These are phyloP conservation scores for Solanum aculeatissimum DNA, from an alignment of 305 asterid species.

Conservation along the genomic window DNA sequence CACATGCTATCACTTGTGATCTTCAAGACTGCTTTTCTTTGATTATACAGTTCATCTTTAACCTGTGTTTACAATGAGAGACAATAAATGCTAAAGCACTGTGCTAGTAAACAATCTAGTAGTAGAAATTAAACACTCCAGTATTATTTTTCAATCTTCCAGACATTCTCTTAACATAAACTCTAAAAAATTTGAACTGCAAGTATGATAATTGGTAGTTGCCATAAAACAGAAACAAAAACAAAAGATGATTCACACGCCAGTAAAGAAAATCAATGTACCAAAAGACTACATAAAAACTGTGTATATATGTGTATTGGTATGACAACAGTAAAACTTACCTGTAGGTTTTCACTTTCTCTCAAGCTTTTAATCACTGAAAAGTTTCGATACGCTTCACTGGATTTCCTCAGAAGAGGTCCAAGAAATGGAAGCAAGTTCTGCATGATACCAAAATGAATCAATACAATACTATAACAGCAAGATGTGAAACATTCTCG, in stretches of 20 bases:
- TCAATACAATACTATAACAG: background rate
- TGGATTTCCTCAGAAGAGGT: constrained; percentile 85
- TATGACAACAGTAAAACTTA: constrained; percentile 4
- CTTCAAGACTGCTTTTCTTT: constrained; percentile 61
- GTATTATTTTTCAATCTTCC: background rate
- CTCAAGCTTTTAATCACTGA: constrained; percentile 81
- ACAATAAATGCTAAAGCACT: background rate
- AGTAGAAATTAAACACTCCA: background rate
- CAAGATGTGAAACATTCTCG: background rate
- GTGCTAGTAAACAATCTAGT: background rate
- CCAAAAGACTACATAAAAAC: background rate
- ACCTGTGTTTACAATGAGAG: constrained; percentile 27
- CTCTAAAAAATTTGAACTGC: background rate
- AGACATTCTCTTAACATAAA: background rate
- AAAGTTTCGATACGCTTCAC: constrained; percentile 76
- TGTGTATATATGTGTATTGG: background rate
- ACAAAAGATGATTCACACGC: background rate
- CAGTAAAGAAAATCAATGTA: background rate
- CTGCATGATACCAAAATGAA: constrained; percentile 33
- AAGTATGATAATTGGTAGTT: background rate
- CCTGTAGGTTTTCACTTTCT: constrained; percentile 93
- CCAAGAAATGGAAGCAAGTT: constrained; percentile 88
- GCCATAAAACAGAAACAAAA: background rate
- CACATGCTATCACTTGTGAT: constrained; percentile 82
- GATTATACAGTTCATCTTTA: constrained; percentile 65